Conservation (phyloP, 2,329 filamentous ascomycete genomes). For the Phyllachora maydis region DNA sequence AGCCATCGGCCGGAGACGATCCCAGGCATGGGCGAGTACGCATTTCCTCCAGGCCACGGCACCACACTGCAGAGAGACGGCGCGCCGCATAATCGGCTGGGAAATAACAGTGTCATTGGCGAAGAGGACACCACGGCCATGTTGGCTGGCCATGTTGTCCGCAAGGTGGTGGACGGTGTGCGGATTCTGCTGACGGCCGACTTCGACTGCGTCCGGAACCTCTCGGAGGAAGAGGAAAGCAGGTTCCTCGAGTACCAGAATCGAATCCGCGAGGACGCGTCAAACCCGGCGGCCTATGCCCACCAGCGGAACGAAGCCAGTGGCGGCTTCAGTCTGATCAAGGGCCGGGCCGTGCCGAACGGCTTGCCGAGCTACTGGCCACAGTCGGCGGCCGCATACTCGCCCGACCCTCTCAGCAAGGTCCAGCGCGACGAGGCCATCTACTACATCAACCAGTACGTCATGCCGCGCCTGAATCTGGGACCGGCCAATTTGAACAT, state of each 20-base stretch:
- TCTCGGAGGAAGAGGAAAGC: constrained; percentile 48
- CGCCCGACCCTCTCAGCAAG: constrained; percentile 39
- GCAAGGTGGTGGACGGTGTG: constrained; percentile 40
- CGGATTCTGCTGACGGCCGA: constrained; percentile 56
- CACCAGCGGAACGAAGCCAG: constrained; percentile 31
- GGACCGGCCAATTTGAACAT: constrained; percentile 21
- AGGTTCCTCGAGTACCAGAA: constrained; percentile 50
- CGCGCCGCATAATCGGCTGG: no score
- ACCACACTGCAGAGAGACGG: no score
- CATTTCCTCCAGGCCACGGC: no score
- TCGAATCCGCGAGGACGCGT: constrained; percentile 24
- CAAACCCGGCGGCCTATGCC: constrained; percentile 32
- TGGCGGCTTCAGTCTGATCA: constrained; percentile 39
- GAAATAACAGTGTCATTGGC: no score
- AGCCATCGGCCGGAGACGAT: no score
- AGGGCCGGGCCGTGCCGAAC: constrained; percentile 43
- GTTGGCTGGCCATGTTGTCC: constrained; percentile 34
- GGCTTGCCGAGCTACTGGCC: constrained; percentile 43
- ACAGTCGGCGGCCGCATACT: constrained; percentile 19
- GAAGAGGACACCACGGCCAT: constrained; percentile 35
- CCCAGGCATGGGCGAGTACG: no score
- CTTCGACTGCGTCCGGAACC: constrained; percentile 54
- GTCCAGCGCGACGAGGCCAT: constrained; percentile 46
- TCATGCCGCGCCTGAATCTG: constrained; percentile 36
- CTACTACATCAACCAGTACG: constrained; percentile 49